phyloP scores from a whole-genome alignment of 768 basidiomycete species.

The Mycena capillaripes region DNA sequence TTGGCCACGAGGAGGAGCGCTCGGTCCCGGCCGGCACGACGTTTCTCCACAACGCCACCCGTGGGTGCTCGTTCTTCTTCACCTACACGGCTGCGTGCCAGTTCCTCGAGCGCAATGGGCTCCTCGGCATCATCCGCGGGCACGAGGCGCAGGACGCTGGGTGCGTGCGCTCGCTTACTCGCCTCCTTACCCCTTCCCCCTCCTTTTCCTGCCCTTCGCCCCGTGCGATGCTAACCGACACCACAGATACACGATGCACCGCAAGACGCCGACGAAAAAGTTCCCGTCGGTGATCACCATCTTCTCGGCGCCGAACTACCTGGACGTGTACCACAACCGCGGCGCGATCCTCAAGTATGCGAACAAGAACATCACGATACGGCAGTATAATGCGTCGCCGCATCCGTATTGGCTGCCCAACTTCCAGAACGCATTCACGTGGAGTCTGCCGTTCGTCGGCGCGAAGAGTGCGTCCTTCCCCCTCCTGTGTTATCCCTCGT shows the following conservation, averaged over 20 bases:
- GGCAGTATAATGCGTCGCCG: slow-evolving; percentile 85
- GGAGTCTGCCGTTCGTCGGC: slow-evolving; percentile 97
- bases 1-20: slow-evolving; percentile 84
- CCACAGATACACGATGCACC: slow-evolving; percentile 90
- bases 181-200: background rate
- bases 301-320: slow-evolving; percentile 97
- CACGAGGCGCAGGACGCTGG: slow-evolving; percentile 98
- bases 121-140: slow-evolving; percentile 95
- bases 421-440: slow-evolving; percentile 98
- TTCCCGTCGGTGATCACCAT: slow-evolving; percentile 98
- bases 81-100: slow-evolving; percentile 94
- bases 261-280: slow-evolving; percentile 93
- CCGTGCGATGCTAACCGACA: background rate
- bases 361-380: slow-evolving; percentile 96
- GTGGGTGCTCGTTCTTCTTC: slow-evolving; percentile 94
- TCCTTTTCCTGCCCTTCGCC: no score
- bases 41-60: slow-evolving; percentile 84
- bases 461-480: slow-evolving; percentile 83
- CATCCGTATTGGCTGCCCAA: slow-evolving; percentile 97
- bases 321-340: slow-evolving; percentile 97
- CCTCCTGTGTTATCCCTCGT: background rate
- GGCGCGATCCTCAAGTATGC: slow-evolving; percentile 98
- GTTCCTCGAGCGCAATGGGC: slow-evolving; percentile 92
- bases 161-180: slow-evolving; percentile 54
- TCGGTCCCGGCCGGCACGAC: slow-evolving; percentile 69